Base-by-base conservation (phyloP, 1,284 basidiomycete genomes). In the Puccinia polysora region DNA sequence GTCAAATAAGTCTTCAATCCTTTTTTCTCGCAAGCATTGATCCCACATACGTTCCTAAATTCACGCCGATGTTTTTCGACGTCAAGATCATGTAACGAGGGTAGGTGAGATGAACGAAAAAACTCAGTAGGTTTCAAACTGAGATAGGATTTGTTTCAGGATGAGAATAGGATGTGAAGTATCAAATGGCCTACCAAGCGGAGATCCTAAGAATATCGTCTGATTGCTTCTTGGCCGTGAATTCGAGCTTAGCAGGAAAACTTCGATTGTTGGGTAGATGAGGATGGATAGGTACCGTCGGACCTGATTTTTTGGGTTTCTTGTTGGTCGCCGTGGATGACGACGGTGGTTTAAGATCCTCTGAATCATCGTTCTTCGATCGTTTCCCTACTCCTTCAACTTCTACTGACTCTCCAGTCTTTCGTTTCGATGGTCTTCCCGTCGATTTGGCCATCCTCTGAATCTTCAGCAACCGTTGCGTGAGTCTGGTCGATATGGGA, bases 1-100 rank as follows among this genome's bases (percentile, higher is more conserved):
- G 20, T n/a, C 20, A 70, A 45, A 47, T 70, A 70, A 15, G 47
- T 60, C 52, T 70, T 70, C 45, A 62, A n/a, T 10, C 68, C 68
- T 15, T 70, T 70, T 18, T 70, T 70, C 4, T 70, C 47, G 23
- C 56, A 70, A 10, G 68, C 68, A 28, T 36, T 52, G 15, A 70
- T 50, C 15, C 68, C 68, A 34, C 68, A 70, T 30, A 70, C 68
- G 52, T 70, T 70, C 68, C 68, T 70, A 47, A n/a, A 63, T 6
- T 20, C 15, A 5, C 5, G 25, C 7, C 10, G 30, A 4, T n/a
- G n/a, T n/a, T n/a, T n/a, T n/a, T n/a, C n/a, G n/a, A n/a, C n/a
- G n/a, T n/a, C n/a, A 56, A n/a, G 28, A 1, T 52, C 6, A 38
- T 28, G 34, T 20, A 40, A 2, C 8, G 20, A 28, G 23, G 1